These are phyloP conservation scores for Clitopilus passeckerianus DNA, from an alignment of 768 basidiomycete genomes.

Conservation along the genomic window DNA sequence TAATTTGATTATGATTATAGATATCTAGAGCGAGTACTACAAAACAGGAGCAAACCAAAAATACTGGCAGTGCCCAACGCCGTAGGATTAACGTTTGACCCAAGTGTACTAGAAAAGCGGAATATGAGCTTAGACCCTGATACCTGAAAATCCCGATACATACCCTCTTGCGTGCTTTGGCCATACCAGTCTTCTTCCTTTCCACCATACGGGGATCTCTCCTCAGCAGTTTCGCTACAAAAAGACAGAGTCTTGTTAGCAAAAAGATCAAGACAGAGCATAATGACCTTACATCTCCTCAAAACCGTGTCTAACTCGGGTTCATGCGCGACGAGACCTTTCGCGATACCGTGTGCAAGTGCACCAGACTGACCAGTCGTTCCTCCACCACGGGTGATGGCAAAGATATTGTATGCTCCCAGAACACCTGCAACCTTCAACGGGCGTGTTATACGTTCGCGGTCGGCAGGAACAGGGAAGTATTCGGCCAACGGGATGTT, in stretches of 20 bases:
- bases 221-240: slow-evolving; percentile 73
- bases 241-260: slow-evolving; percentile 4
- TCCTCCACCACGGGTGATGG: slow-evolving; percentile 81
- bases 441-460: slow-evolving; percentile 79
- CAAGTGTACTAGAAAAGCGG: slow-evolving; percentile 64
- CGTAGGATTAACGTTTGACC: slow-evolving; percentile 81
- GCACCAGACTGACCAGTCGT: slow-evolving; percentile 93
- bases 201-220: slow-evolving; percentile 98
- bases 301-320: slow-evolving; percentile 63
- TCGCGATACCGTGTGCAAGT: slow-evolving; percentile 70
- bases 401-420: slow-evolving; percentile 78
- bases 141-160: slow-evolving; percentile 23
- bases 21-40: background rate
- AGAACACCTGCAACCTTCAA: slow-evolving; percentile 79
- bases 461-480: slow-evolving; percentile 71
- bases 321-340: slow-evolving; percentile 67
- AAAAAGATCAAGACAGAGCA: background rate
- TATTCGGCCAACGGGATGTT: slow-evolving; percentile 73
- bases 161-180: slow-evolving; percentile 91
- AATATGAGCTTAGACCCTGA: slow-evolving; percentile 6
- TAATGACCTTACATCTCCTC: slow-evolving; percentile 55
- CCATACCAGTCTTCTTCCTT: slow-evolving; percentile 91
- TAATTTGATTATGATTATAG: background rate
- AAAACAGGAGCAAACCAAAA: background rate
- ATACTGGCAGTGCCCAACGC: background rate